A percentile compares a stretch with the other conserved stretches of the same genome.
Evolutionary conservation across 2,329 filamentous ascomycete species (phyloP).

Genomic region (Aspergillus ochraceus): DNA sequence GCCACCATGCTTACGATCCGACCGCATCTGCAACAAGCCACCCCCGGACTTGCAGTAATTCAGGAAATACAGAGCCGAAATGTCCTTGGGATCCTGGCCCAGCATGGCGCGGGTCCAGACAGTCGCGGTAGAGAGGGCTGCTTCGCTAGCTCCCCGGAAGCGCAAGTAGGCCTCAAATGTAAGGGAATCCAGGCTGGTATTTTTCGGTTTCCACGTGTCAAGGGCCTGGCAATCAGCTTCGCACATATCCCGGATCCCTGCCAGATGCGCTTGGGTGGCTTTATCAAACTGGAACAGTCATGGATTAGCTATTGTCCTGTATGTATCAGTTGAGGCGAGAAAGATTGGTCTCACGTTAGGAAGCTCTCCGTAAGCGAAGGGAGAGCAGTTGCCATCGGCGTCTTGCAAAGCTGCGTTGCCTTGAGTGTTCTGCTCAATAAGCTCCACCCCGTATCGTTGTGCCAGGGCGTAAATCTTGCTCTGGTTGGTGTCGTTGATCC

Average conservation of each 20-base stretch:
- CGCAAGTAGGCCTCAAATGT: too few species aligned
- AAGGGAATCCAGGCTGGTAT: too few species aligned
- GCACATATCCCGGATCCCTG: slow-evolving; percentile 36
- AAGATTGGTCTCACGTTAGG: too few species aligned
- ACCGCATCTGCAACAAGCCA: slow-evolving; percentile 55
- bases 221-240: slow-evolving; percentile 42
- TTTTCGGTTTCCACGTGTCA: slow-evolving; percentile 19
- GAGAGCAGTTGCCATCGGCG: slow-evolving; percentile 2
- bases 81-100: slow-evolving; percentile 41
- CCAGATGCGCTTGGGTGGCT: slow-evolving; percentile 26
- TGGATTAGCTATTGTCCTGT: too few species aligned
- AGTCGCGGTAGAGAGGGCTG: too few species aligned
- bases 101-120: slow-evolving; percentile 49
- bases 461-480: slow-evolving; percentile 43
- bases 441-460: slow-evolving; percentile 34
- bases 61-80: slow-evolving; percentile 56
- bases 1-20: slow-evolving; percentile 54
- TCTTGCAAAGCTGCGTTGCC: slow-evolving; percentile 48
- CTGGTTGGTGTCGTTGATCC: slow-evolving; percentile 61
- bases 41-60: slow-evolving; percentile 56
- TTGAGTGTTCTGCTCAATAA: slow-evolving; percentile 50
- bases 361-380: too few species aligned
- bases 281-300: slow-evolving; percentile 9
- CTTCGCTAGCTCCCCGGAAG: too few species aligned
- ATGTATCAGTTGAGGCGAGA: too few species aligned